A percentile compares a stretch with the other conserved stretches of the same genome.
These are phyloP conservation scores for Chlamydomonas schloesseri DNA, from an alignment of 139 green algal species.

Conservation along the genomic window DNA sequence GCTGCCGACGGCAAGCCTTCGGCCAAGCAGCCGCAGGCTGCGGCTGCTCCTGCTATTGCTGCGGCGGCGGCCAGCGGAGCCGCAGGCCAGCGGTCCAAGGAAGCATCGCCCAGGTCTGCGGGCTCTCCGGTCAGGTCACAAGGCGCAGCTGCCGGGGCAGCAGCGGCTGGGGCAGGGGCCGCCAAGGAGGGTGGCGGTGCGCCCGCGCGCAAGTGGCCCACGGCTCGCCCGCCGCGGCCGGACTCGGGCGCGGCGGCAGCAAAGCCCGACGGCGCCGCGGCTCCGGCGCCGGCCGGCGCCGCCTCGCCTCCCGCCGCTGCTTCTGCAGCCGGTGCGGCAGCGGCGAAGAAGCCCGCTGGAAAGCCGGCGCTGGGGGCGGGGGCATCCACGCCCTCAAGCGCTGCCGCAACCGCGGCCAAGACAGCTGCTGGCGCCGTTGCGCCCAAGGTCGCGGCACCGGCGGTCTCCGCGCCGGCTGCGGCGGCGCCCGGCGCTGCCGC, in stretches of 20 bases:
- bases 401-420: too few species aligned
- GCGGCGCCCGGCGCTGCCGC: neutral
- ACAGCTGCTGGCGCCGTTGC: too few species aligned
- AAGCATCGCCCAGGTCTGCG: too few species aligned
- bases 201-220: conserved; percentile 7
- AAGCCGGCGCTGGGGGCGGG: too few species aligned
- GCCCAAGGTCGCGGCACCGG: neutral
- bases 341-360: too few species aligned
- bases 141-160: neutral
- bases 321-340: neutral
- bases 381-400: neutral
- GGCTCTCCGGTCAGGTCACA: too few species aligned
- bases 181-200: neutral
- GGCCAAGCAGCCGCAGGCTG: too few species aligned
- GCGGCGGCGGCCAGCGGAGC: too few species aligned
- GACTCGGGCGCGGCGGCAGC: neutral
- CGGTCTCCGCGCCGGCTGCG: neutral
- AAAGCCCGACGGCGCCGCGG: neutral
- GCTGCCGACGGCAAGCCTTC: too few species aligned
- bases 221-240: neutral
- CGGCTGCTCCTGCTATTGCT: too few species aligned
- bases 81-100: too few species aligned
- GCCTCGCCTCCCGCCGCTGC: too few species aligned
- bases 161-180: neutral
- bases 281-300: neutral